Percentiles rank a stretch among this genome's conserved stretches.
phyloP scores from a whole-genome alignment of 352 stramenopile genomes.

The Saprolegnia diclina region DNA sequence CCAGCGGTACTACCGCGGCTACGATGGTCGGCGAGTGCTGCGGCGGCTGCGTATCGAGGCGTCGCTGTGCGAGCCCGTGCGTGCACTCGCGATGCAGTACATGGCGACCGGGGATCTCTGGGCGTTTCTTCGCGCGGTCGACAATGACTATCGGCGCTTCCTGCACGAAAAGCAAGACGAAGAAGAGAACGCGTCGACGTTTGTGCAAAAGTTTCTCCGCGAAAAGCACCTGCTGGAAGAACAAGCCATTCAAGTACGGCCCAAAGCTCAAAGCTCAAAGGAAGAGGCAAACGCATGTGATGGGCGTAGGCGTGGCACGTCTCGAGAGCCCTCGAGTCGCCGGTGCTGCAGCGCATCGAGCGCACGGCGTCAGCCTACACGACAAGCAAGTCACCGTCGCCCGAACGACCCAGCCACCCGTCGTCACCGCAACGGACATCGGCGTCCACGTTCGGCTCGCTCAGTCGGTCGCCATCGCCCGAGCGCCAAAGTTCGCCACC shows the following conservation, averaged over 20 bases:
- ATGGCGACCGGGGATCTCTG: slow-evolving; percentile 20
- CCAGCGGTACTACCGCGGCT: slow-evolving; percentile 13
- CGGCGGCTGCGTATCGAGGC: not conserved
- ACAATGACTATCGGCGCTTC: slow-evolving; percentile 21
- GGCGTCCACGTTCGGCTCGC: not conserved
- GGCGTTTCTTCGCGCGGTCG: slow-evolving; percentile 13
- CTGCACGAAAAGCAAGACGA: not conserved
- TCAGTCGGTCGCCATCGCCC: not conserved
- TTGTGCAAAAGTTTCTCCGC: slow-evolving; percentile 18
- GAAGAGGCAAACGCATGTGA: not conserved
- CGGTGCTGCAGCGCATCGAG: slow-evolving; percentile 2
- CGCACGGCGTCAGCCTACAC: slow-evolving; percentile 20
- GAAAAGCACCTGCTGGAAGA: slow-evolving; percentile 18
- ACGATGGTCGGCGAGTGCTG: not conserved
- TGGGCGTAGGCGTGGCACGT: slow-evolving; percentile 21
- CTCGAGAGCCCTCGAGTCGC: slow-evolving; percentile 18
- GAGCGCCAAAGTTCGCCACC: not conserved
- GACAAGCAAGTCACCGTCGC: not conserved
- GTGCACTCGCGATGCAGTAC: slow-evolving; percentile 4
- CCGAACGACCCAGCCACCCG: not conserved
- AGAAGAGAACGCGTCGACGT: slow-evolving; percentile 26
- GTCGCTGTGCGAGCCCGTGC: slow-evolving; percentile 14
- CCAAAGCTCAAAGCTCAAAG: not conserved
- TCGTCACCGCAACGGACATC: not conserved
- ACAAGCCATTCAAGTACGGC: not conserved